Evolutionary conservation across 225 moss, liverwort and hornwort species (phyloP), one percentile per base, ranked within the genome.

Genomic region (Marchantia polymorpha): DNA sequence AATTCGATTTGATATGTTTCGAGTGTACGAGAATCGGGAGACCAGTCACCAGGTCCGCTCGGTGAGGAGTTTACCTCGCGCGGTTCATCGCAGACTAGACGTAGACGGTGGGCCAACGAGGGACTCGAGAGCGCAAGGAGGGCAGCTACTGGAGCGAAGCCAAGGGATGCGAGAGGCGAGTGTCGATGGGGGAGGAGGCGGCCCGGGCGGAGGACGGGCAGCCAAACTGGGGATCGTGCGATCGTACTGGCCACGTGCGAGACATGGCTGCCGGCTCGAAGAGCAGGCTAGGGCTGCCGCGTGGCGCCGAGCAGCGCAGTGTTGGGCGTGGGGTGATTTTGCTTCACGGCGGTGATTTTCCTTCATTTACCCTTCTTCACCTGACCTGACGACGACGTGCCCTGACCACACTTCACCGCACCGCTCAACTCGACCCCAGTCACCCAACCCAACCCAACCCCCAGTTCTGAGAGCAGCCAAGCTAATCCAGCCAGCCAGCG

Each of bases 231-330:
- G 69, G 69, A 48, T 39, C 47, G 46, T 39, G 39, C 17, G 7
- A 17, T 69, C 39, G 69, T 69, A 69, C 69, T 69, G 47, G 69
- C 69, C 15, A 69, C 69, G 69, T 69, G 69, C 69, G 69, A 69
- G 69, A 47, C 69, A 19, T 69, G 69, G 46, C 69, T 69, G 69
- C 69, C 69, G 46, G 69, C 69, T 8, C 20, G 69, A 17, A 46
- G 47, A 69, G 69, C 69, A 69, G 69, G 69, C 15, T 17, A 20
- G 39, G 46, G 15, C 46, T 69, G 69, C 39, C 69, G 46, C 69
- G 47, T 69, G 69, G 69, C 69, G 67, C 67, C 4, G 15, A 67
- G 31, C 10, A 29, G 67, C 67, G 47, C 69, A 69, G 69, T 69
- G 46, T 22, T 69, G 69, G 47, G 69, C 69, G 68, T 69, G 69